Conservation (phyloP, 306 rosid genomes). For the Lathyrus sativus region DNA sequence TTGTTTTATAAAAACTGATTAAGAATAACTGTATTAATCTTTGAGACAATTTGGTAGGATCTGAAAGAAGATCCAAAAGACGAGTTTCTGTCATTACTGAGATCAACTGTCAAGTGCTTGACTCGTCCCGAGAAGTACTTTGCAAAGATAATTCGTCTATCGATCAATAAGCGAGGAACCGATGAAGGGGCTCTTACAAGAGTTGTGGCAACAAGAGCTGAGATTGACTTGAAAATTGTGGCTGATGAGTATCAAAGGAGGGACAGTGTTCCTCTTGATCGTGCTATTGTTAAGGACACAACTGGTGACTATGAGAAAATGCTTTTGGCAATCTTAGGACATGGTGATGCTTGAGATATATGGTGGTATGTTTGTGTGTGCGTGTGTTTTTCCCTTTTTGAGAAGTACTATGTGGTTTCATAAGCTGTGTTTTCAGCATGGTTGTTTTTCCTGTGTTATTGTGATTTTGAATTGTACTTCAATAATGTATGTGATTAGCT, state of each 20-base stretch:
- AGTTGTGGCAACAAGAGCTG: constrained; percentile 54
- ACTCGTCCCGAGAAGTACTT: constrained; percentile 43
- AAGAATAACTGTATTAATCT: constrained; percentile 2
- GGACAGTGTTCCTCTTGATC: constrained; percentile 50
- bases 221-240: constrained; percentile 46
- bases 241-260: constrained; percentile 50
- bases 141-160: constrained; percentile 41
- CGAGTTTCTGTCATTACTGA: constrained; percentile 44
- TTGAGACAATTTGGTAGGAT: constrained; percentile 38
- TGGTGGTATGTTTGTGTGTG: constrained; percentile 1
- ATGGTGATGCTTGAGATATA: constrained; percentile 34
- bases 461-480: constrained; percentile 20
- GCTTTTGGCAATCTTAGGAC: constrained; percentile 46
- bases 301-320: constrained; percentile 46
- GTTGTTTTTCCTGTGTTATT: constrained; percentile 32
- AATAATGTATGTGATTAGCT: background rate
- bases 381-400: background rate
- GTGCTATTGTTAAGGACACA: constrained; percentile 48
- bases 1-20: background rate
- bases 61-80: constrained; percentile 48
- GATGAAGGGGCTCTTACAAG: constrained; percentile 54
- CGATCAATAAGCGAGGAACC: constrained; percentile 47
- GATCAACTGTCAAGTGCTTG: constrained; percentile 51
- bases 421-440: constrained; percentile 23
- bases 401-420: constrained; percentile 21